A percentile compares a stretch with the other conserved stretches of the same genome.
Conservation (phyloP, 768 basidiomycete genomes). For the Nidularia pulvinata region DNA sequence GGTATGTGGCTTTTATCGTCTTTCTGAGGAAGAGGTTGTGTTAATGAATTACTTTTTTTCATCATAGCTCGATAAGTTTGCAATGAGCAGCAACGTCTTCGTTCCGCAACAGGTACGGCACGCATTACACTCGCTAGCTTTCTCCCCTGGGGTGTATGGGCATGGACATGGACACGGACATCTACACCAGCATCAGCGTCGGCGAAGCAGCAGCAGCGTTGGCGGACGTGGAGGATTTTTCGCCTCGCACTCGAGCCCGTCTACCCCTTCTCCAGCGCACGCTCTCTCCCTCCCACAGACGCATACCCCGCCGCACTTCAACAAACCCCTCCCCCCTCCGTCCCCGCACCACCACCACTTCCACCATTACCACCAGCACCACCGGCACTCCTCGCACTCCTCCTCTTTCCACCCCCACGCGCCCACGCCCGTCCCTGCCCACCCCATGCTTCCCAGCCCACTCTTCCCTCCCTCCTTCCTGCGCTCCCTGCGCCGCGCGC, state of each 20-base stretch:
- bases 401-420: constrained; percentile 24
- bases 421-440: constrained; percentile 5
- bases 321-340: constrained; percentile 26
- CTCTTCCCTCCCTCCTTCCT: constrained; percentile 26
- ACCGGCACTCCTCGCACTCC: constrained; percentile 21
- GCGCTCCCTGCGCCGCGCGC: constrained; percentile 22
- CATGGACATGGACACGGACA: background rate
- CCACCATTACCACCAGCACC: constrained; percentile 11
- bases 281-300: constrained; percentile 17
- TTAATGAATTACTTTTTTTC: background rate
- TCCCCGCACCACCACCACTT: constrained; percentile 18
- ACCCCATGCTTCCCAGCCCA: constrained; percentile 20
- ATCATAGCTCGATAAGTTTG: constrained; percentile 71
- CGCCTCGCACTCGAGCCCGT: constrained; percentile 24
- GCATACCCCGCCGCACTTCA: constrained; percentile 19
- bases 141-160: constrained; percentile 13
- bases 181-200: no score
- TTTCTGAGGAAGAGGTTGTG: background rate
- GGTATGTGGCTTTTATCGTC: constrained; percentile 37
- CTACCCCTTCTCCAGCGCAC: constrained; percentile 19
- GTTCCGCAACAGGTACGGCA: constrained; percentile 41
- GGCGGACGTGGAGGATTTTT: constrained; percentile 4
- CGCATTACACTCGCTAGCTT: constrained; percentile 27
- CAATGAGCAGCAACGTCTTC: constrained; percentile 68
- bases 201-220: no score